Conservation (phyloP, 257 asterid species). For the Coffea canephora region DNA sequence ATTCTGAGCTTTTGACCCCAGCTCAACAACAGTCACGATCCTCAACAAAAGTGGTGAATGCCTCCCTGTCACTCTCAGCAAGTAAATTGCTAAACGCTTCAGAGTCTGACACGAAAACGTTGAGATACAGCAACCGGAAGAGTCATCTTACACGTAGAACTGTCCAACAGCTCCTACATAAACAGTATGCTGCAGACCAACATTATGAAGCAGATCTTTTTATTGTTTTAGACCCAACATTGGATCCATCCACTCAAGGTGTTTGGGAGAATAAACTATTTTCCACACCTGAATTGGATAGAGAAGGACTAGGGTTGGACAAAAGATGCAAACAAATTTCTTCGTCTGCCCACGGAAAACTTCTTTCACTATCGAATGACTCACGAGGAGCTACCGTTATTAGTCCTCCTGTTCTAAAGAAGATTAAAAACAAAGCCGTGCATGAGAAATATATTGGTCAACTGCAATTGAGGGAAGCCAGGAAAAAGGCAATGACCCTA, state of each 20-base stretch:
- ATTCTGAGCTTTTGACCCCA: constrained; percentile 71
- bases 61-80: constrained; percentile 55
- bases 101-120: constrained; percentile 37
- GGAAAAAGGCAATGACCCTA: constrained; percentile 59
- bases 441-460: constrained; percentile 88
- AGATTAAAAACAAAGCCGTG: constrained; percentile 66
- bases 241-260: constrained; percentile 24
- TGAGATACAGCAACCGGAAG: constrained; percentile 32
- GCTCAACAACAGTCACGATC: constrained; percentile 60
- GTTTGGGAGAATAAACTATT: constrained; percentile 22
- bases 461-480: constrained; percentile 76
- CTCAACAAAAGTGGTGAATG: constrained; percentile 36
- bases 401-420: constrained; percentile 85
- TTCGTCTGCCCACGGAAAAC: constrained; percentile 45
- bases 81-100: constrained; percentile 51
- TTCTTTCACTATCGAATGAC: constrained; percentile 31
- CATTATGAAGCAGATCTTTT: constrained; percentile 58
- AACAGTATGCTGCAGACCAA: constrained; percentile 50
- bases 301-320: constrained; percentile 27
- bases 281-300: constrained; percentile 49
- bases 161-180: constrained; percentile 53
- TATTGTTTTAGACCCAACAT: constrained; percentile 54
- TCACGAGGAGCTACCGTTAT: constrained; percentile 31
- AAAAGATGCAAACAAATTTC: constrained; percentile 39
- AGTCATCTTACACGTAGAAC: constrained; percentile 52